phyloP scores from a whole-genome alignment of 768 basidiomycete genomes.

The Dendrothele bispora region DNA sequence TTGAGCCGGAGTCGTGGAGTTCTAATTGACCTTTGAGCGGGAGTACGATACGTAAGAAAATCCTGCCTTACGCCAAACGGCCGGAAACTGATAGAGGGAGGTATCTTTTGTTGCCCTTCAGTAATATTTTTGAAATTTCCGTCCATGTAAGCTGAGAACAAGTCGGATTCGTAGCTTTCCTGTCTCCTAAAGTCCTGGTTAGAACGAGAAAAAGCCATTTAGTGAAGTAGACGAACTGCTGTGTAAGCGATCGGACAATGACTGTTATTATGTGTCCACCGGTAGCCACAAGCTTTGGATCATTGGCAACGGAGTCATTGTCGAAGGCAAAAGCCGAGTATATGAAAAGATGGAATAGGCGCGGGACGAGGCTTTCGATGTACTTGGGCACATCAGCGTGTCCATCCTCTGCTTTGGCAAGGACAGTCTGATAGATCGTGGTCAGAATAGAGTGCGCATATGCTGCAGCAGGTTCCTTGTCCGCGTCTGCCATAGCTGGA shows the following conservation, averaged over 20 bases:
- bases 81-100: slow-evolving; percentile 35
- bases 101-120: slow-evolving; percentile 53
- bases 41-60: not conserved
- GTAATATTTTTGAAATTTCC: slow-evolving; percentile 55
- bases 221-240: slow-evolving; percentile 54
- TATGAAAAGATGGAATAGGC: slow-evolving; percentile 63
- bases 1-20: slow-evolving; percentile 42
- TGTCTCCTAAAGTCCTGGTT: slow-evolving; percentile 53
- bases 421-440: slow-evolving; percentile 63
- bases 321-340: slow-evolving; percentile 37
- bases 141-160: slow-evolving; percentile 56
- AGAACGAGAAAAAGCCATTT: slow-evolving; percentile 1
- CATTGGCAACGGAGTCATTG: slow-evolving; percentile 31
- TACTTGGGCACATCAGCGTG: slow-evolving; percentile 81
- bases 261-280: slow-evolving; percentile 67
- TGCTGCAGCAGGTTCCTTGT: slow-evolving; percentile 65
- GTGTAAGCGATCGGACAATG: slow-evolving; percentile 61
- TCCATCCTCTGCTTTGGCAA: slow-evolving; percentile 39
- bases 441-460: slow-evolving; percentile 84
- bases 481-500: slow-evolving; percentile 26
- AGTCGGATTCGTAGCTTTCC: slow-evolving; percentile 45
- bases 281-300: slow-evolving; percentile 55
- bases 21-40: slow-evolving; percentile 5
- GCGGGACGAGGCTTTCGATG: slow-evolving; percentile 73
- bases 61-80: slow-evolving; percentile 53